Evolutionary conservation across 2,329 filamentous ascomycete genomes (phyloP), one percentile per base, ranked within the genome.

Genomic region (Sphaerostilbella broomeana): DNA sequence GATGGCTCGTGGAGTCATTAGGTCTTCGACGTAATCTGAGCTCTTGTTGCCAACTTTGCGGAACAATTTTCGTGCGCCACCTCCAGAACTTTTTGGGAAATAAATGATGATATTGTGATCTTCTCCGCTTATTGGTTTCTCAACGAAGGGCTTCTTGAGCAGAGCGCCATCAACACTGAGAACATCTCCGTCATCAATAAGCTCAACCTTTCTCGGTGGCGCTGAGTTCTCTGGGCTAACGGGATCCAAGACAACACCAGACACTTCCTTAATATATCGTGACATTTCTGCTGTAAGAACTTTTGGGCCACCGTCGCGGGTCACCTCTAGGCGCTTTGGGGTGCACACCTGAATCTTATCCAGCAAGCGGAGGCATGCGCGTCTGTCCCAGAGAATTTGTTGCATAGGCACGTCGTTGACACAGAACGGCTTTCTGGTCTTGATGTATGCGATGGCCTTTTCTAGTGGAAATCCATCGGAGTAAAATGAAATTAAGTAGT

Each of bases 91-190:
- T 46, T 81, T 84, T 16, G 90, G 86, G 55, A 94, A 97, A 65
- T 97, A 98, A 40, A 98, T 95, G 63, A 94, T 84, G 53, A 98
- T 95, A 59, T 98, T 98, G 66, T 98, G 92, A 55, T 98, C 90
- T 63, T 98, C 92, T 22, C 92, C 92, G 56, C 86, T 95, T n/a
- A 88, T 89, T 0, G 92, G 92, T 61, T 98, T 98, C 59, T 98
- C 92, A 25, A 98, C 92, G 56, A 98, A 98, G 0, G 92, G 92
- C 58, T 98, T 98, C 51, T 75, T 82, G 31, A 98, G 73, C 4
- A 80, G 62, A 27, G 76, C 72, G 9, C 90, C 92, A 57, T 98
- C 90, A 8, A 98, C 90, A 28, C 83, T 79, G 39, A 98, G 72
- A 4, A 84, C 82, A 57, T 98, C 89, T 19, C 86, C 86, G 50